Percentiles rank a stretch among this genome's conserved stretches.
Conservation (phyloP, 2,329 filamentous ascomycete species). For the Ceratocystis diversiconidia region DNA sequence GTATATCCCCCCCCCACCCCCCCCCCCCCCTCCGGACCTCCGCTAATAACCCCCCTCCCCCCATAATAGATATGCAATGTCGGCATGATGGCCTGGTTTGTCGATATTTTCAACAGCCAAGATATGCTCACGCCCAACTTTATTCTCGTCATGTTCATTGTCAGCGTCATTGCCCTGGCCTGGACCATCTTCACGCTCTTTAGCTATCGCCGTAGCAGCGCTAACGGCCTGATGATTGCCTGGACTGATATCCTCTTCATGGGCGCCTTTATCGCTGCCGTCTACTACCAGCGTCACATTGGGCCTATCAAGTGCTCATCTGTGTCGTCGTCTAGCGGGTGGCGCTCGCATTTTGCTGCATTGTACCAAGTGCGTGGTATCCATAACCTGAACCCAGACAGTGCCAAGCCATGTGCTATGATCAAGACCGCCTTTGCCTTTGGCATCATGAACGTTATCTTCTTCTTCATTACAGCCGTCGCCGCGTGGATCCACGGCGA, state of each 20-base stretch:
- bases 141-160: constrained; percentile 54
- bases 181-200: constrained; percentile 54
- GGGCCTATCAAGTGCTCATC: constrained; percentile 51
- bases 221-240: constrained; percentile 47
- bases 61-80: constrained; percentile 43
- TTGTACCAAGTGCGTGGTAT: constrained; percentile 40
- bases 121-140: constrained; percentile 47
- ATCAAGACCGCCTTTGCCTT: constrained; percentile 83
- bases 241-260: constrained; percentile 47
- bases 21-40: neutral
- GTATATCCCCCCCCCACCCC: constrained; percentile 34
- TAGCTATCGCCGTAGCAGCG: constrained; percentile 47
- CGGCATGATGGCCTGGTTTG: constrained; percentile 54
- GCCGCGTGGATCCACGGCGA: constrained; percentile 49
- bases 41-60: constrained; percentile 14
- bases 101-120: constrained; percentile 41
- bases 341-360: constrained; percentile 46
- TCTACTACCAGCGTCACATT: constrained; percentile 46
- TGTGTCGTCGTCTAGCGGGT: constrained; percentile 34
- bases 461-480: constrained; percentile 65
- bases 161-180: constrained; percentile 45
- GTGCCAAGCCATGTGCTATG: constrained; percentile 75
- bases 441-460: constrained; percentile 72
- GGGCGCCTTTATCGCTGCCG: constrained; percentile 48
- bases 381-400: constrained; percentile 36